Conservation (phyloP, 2,329 filamentous ascomycete species). For the Penicillium sp. region DNA sequence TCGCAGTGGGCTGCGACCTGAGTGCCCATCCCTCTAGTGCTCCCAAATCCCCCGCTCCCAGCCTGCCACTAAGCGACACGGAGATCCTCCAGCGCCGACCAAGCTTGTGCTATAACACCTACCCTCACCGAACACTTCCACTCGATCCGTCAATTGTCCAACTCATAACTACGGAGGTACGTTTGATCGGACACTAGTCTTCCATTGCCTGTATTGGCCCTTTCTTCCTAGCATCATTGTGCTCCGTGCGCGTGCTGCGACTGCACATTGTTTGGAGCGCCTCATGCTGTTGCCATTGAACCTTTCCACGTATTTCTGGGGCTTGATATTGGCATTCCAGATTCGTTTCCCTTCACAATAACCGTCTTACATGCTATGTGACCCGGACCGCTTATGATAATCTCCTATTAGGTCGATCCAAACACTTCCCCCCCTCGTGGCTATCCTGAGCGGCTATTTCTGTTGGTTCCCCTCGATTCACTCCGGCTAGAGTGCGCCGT, state of each 20-base stretch:
- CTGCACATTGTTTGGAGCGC: slow-evolving; percentile 13
- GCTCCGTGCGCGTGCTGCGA: slow-evolving; percentile 26
- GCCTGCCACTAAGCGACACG: slow-evolving; percentile 42
- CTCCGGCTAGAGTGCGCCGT: slow-evolving; percentile 37
- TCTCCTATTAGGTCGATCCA: slow-evolving; percentile 29
- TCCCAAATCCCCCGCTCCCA: slow-evolving; percentile 35
- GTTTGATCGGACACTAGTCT: slow-evolving; percentile 5
- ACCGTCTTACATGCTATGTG: slow-evolving; percentile 10
- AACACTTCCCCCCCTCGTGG: slow-evolving; percentile 28
- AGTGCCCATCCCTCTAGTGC: slow-evolving; percentile 18
- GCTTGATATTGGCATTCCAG: neutral
- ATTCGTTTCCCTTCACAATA: neutral
- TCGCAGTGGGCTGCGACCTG: slow-evolving; percentile 12
- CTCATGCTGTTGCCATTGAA: slow-evolving; percentile 15
- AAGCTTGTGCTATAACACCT: slow-evolving; percentile 19
- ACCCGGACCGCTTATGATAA: slow-evolving; percentile 28
- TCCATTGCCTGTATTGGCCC: slow-evolving; percentile 4
- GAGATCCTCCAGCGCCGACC: slow-evolving; percentile 32
- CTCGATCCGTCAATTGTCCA: slow-evolving; percentile 19
- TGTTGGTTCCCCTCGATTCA: slow-evolving; percentile 21
- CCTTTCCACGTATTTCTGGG: neutral
- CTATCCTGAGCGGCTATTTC: slow-evolving; percentile 22
- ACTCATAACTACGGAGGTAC: slow-evolving; percentile 14
- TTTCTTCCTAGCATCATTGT: slow-evolving; percentile 12
- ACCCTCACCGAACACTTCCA: slow-evolving; percentile 3